These are phyloP conservation scores for Phialophora chinensis DNA, from an alignment of 2,329 filamentous ascomycete species.

Conservation along the genomic window DNA sequence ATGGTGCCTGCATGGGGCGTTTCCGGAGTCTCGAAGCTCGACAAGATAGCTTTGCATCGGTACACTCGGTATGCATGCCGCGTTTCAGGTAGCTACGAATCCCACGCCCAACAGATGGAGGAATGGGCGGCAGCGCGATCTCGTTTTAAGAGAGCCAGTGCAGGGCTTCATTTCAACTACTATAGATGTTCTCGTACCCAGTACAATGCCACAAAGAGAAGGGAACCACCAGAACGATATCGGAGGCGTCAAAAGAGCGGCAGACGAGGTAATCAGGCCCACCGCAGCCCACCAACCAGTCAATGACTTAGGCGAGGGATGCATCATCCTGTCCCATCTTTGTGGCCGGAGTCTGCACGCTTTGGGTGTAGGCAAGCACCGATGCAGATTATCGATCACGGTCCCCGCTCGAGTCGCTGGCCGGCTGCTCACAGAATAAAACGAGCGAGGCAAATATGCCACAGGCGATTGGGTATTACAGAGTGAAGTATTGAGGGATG, in stretches of 20 bases:
- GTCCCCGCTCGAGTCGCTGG: not conserved
- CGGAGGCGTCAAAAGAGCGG: not conserved
- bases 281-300: not conserved
- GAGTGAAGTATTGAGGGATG: not conserved
- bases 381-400: conserved; percentile 6
- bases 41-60: conserved; percentile 5
- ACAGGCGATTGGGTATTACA: not conserved
- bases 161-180: not conserved
- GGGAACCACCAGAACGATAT: not conserved
- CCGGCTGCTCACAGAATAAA: not conserved
- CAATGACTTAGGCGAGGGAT: conserved; percentile 9
- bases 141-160: not conserved
- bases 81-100: not conserved
- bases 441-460: not conserved
- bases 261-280: conserved; percentile 6
- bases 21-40: not conserved
- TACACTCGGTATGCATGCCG: not conserved
- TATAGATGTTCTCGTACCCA: not conserved
- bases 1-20: not conserved
- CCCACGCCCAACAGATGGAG: not conserved
- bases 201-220: not conserved
- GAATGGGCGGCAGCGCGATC: no score
- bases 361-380: not conserved
- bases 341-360: not conserved
- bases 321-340: not conserved